phyloP scores from a whole-genome alignment of 805 yeast genomes.

The Pichia scutulata region DNA sequence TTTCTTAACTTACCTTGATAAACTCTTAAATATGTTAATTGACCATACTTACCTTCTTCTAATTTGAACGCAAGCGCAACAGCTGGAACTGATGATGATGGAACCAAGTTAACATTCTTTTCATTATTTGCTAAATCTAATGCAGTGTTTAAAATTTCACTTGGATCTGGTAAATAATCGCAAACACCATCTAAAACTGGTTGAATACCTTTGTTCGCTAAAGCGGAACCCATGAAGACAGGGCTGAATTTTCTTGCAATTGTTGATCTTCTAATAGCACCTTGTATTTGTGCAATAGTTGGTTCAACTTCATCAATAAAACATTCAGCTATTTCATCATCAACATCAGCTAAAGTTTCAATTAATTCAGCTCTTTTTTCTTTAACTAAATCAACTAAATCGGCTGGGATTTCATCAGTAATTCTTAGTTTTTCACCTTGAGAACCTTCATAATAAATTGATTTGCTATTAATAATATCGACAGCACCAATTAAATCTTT shows the following conservation, averaged over 20 bases:
- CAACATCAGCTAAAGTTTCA: slow-evolving; percentile 96
- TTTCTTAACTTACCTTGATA: slow-evolving; percentile 93
- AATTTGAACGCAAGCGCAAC: slow-evolving; percentile 98
- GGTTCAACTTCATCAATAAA: slow-evolving; percentile 89
- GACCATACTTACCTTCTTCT: slow-evolving; percentile 98
- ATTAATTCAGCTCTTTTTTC: slow-evolving; percentile 82
- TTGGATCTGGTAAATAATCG: slow-evolving; percentile 92
- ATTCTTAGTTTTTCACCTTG: slow-evolving; percentile 79
- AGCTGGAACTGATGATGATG: slow-evolving; percentile 70
- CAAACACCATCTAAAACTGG: slow-evolving; percentile 93
- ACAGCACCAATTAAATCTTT: slow-evolving; percentile 80
- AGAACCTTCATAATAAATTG: slow-evolving; percentile 79
- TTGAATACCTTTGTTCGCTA: slow-evolving; percentile 94
- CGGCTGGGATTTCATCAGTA: slow-evolving; percentile 62
- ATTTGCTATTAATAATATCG: slow-evolving; percentile 80
- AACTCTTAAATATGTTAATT: slow-evolving; percentile 91
- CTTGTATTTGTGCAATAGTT: slow-evolving; percentile 70
- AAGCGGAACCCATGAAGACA: slow-evolving; percentile 99
- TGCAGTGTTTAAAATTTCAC: slow-evolving; percentile 86
- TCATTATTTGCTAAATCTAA: slow-evolving; percentile 64
- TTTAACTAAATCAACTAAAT: slow-evolving; percentile 72
- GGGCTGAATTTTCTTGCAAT: slow-evolving; percentile 95
- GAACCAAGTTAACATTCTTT: slow-evolving; percentile 62
- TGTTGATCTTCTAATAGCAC: slow-evolving; percentile 89
- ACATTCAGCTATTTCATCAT: slow-evolving; percentile 93